Evolutionary conservation across 768 basidiomycete species (phyloP), one percentile per base, ranked within the genome.

Genomic region (button mushroom (Agaricus bisporus)): DNA sequence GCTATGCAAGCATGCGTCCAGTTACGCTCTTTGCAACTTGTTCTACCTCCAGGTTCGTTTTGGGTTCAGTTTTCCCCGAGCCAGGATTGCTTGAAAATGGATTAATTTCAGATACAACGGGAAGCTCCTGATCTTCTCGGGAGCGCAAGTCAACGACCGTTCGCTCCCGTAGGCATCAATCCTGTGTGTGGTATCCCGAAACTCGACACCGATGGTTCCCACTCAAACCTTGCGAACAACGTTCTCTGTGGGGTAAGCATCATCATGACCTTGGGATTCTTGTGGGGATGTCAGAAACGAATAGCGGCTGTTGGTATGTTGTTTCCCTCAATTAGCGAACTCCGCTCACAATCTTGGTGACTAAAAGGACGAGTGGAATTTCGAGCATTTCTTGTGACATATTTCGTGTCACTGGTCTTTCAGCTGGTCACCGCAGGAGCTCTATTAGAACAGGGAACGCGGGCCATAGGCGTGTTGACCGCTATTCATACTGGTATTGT

Each of bases 1-100:
- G 14, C 70, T 84, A 41, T 88, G 88, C 63, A 68, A 71, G 32
- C 68, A 78, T 15, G 75, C 77, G 8, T 83, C 86, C 1, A 85
- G 84, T 20, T 83, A 91, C 59, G 80, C 90, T 0, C 84, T 86
- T 76, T 93, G 91, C 69, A 92, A 93, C 64, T 82, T 93, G 64
- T 91, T 91, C 69, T 88, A 90, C 70, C 77, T 78, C 54, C 88
- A 91, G 72, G 80, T 87, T 22, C 61, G 72, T 64, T 41, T 41
- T n/a, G 51, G 56, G 60, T 36, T 12, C 46, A 48, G 14, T 56
- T 35, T 32, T 36, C 41, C 18, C 43, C 22, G 22, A 22, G 22
- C 4, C 22, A 22, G 22, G 22, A 39, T 41, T n/a, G 14, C 43
- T 48, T 12, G 50, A 48, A 45, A 43, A 44, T 64, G 64, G 73